Conservation (phyloP, 2,329 filamentous ascomycete genomes). For the Aspergillus terreus region DNA sequence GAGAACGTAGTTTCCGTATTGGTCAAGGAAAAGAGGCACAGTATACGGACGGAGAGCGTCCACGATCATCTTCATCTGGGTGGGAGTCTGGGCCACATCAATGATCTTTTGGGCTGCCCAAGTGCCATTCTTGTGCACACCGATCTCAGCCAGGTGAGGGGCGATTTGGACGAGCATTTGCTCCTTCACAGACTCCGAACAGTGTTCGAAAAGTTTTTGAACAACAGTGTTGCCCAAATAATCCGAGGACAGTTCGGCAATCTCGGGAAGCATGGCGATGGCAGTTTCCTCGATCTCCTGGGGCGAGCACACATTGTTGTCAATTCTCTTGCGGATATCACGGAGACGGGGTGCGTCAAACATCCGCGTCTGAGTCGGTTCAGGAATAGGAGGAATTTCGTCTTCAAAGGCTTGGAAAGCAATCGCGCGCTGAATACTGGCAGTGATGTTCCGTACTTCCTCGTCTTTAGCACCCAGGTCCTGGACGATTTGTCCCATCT, state of each 20-base stretch:
- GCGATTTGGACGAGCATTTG: constrained; percentile 85
- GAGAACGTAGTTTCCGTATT: constrained; percentile 97
- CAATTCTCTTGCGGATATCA: constrained; percentile 95
- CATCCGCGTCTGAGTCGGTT: constrained; percentile 81
- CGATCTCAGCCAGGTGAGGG: constrained; percentile 91
- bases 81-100: constrained; percentile 81
- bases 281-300: constrained; percentile 91
- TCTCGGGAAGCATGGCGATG: constrained; percentile 90
- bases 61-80: constrained; percentile 80
- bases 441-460: constrained; percentile 68
- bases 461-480: constrained; percentile 84
- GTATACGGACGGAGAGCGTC: constrained; percentile 81
- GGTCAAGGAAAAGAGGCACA: constrained; percentile 88
- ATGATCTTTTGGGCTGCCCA: constrained; percentile 99
- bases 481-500: constrained; percentile 80
- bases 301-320: constrained; percentile 83
- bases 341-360: constrained; percentile 92
- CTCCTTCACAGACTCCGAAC: constrained; percentile 84
- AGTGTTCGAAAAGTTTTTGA: constrained; percentile 96
- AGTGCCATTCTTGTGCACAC: constrained; percentile 97
- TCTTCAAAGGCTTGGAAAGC: constrained; percentile 67
- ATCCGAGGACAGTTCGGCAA: constrained; percentile 90
- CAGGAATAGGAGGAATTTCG: constrained; percentile 84
- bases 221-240: constrained; percentile 99
- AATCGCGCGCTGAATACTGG: constrained; percentile 73